A percentile compares a stretch with the other conserved stretches of the same genome.
phyloP scores from a whole-genome alignment of 345 rosid species.

The Lepidium africanum region DNA sequence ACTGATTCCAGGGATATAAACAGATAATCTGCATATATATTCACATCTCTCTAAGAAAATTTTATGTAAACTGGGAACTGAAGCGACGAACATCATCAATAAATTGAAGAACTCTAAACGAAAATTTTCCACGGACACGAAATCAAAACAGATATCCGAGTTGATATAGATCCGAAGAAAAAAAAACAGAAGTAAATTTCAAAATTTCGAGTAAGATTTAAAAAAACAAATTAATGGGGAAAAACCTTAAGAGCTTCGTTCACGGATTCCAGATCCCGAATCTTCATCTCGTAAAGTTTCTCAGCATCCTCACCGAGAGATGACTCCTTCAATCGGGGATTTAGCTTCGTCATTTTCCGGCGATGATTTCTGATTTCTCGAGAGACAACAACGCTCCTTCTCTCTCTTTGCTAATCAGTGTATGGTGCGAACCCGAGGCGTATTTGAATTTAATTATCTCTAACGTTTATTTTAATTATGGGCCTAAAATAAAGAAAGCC shows the following conservation, averaged over 20 bases:
- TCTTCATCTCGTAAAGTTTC: slow-evolving; percentile 37
- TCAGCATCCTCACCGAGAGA: slow-evolving; percentile 25
- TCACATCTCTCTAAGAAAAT: background rate
- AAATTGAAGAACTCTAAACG: background rate
- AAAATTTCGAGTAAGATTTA: background rate
- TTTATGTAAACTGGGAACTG: background rate
- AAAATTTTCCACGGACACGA: background rate
- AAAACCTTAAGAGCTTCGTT: slow-evolving; percentile 44
- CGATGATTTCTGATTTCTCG: background rate
- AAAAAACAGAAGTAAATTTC: background rate
- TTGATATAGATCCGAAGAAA: background rate
- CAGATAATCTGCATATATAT: background rate
- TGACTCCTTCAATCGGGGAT: slow-evolving; percentile 49
- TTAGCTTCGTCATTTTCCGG: slow-evolving; percentile 39
- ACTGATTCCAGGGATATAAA: background rate
- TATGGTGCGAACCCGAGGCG: background rate
- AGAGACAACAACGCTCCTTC: slow-evolving; percentile 1
- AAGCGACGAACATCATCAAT: background rate
- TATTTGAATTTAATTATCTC: background rate
- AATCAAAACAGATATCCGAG: background rate
- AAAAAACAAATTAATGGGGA: background rate
- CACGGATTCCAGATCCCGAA: slow-evolving; percentile 52
- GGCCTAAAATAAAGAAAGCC: background rate
- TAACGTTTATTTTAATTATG: background rate
- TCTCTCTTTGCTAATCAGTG: background rate